phyloP scores from a whole-genome alignment of 2,329 filamentous ascomycete species.

The Scytalidium sp. region DNA sequence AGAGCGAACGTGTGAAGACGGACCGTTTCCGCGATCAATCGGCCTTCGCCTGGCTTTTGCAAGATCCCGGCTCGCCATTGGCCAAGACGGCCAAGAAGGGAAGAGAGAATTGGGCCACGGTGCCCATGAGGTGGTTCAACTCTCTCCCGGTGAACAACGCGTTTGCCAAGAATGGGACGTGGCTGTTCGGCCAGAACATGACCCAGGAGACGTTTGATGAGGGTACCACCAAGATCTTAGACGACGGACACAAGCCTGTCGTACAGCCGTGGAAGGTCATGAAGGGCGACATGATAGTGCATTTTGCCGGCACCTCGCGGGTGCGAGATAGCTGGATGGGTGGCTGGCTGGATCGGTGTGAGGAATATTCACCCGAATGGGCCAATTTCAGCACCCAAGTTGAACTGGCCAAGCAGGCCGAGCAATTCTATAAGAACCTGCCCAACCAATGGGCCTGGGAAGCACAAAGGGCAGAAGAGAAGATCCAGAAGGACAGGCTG shows the following conservation, averaged over 20 bases:
- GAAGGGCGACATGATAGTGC: conserved; percentile 27
- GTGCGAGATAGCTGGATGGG: conserved; percentile 31
- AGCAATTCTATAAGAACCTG: conserved; percentile 19
- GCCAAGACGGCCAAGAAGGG: conserved; percentile 14
- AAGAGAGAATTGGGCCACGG: conserved; percentile 26
- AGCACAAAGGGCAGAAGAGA: too few relatives aligned
- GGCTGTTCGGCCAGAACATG: conserved; percentile 27
- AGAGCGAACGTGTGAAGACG: neutral
- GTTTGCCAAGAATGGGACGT: conserved; percentile 23
- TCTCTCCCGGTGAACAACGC: conserved; percentile 31
- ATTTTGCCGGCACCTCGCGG: conserved; percentile 26
- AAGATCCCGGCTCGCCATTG: conserved; percentile 21
- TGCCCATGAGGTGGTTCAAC: conserved; percentile 32
- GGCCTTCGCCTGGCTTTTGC: conserved; percentile 27
- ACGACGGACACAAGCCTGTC: conserved; percentile 23
- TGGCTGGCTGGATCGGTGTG: conserved; percentile 26
- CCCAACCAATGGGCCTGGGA: conserved; percentile 1
- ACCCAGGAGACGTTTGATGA: conserved; percentile 23
- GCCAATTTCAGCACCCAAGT: conserved; percentile 19
- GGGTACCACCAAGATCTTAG: conserved; percentile 22
- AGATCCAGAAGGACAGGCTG: too few relatives aligned
- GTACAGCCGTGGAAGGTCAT: conserved; percentile 30
- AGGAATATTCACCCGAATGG: conserved; percentile 26
- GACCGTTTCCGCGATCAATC: conserved; percentile 30
- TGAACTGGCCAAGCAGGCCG: conserved; percentile 12